These are phyloP conservation scores for Taphrina confusa DNA, from an alignment of 1,139 yeast species.

Conservation along the genomic window DNA sequence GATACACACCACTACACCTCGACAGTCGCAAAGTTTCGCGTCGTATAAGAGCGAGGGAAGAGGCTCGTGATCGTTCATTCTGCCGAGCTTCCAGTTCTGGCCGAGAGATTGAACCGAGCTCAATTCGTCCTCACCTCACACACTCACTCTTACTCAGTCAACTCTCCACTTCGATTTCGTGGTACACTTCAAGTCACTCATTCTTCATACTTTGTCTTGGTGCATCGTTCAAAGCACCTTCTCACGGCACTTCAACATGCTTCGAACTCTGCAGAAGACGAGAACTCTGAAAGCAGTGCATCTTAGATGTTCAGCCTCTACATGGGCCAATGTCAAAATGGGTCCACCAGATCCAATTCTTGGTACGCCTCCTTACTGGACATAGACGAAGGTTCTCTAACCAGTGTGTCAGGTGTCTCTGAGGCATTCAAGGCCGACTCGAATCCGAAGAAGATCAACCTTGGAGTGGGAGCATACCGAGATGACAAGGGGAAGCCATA, in stretches of 20 bases:
- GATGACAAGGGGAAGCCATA: constrained; percentile 91
- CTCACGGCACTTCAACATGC: constrained; percentile 12
- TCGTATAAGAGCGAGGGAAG: no score
- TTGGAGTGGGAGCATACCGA: constrained; percentile 96
- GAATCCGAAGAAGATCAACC: constrained; percentile 67
- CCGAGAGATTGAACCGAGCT: no score
- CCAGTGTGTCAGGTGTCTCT: constrained; percentile 39
- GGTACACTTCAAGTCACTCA: no score
- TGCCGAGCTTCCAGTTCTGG: no score
- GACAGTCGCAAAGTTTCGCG: no score
- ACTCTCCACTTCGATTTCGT: no score
- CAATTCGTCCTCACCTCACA: no score
- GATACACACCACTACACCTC: no score
- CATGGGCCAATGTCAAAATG: constrained; percentile 41
- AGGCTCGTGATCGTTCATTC: no score
- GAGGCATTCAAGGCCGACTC: constrained; percentile 57
- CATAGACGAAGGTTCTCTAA: background rate
- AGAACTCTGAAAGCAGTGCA: background rate
- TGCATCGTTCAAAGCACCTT: no score
- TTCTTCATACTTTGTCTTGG: no score
- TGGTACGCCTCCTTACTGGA: constrained; percentile 30
- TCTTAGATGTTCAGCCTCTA: constrained; percentile 29
- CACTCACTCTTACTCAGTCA: no score
- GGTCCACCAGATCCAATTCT: constrained; percentile 56
- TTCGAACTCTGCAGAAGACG: constrained; percentile 24